phyloP scores from a whole-genome alignment of 345 rosid genomes.

The Aquilaria sinensis region DNA sequence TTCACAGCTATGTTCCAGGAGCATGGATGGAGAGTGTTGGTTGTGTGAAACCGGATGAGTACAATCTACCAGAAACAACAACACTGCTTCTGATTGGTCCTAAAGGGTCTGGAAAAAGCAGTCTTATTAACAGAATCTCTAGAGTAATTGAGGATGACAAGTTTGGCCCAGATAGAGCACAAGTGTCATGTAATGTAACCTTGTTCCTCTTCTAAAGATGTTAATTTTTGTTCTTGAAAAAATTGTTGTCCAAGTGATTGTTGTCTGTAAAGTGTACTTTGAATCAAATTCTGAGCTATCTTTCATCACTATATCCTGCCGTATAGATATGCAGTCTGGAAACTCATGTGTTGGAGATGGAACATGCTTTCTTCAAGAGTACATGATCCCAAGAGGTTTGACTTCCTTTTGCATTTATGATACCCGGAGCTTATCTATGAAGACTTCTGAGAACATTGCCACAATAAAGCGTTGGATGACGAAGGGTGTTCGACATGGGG shows the following conservation, averaged over 20 bases:
- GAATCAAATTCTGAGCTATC: too few relatives aligned
- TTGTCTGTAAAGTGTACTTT: too few relatives aligned
- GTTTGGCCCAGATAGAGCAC: slow-evolving; percentile 63
- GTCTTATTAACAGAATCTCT: slow-evolving; percentile 67
- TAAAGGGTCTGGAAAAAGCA: slow-evolving; percentile 82
- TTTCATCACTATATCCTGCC: too few relatives aligned
- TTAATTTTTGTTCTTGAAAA: background rate
- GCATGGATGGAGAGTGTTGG: slow-evolving; percentile 45
- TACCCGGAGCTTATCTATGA: slow-evolving; percentile 47
- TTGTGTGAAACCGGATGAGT: slow-evolving; percentile 20
- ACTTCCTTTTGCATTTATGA: slow-evolving; percentile 64
- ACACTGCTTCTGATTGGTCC: slow-evolving; percentile 68
- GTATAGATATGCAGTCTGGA: slow-evolving; percentile 23
- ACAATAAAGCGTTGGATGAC: slow-evolving; percentile 56
- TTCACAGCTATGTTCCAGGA: slow-evolving; percentile 61
- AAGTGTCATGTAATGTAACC: slow-evolving; percentile 58
- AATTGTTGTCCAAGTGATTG: background rate
- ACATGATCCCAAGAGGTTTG: slow-evolving; percentile 60
- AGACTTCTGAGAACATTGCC: slow-evolving; percentile 29
- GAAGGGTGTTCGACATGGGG: slow-evolving; percentile 54
- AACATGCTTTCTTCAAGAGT: slow-evolving; percentile 64
- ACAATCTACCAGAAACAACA: slow-evolving; percentile 49
- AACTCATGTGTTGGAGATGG: slow-evolving; percentile 45
- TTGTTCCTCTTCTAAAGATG: slow-evolving; percentile 2
- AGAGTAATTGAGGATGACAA: slow-evolving; percentile 52